These are phyloP conservation scores for Parasarocladium wereldwijsianum DNA, from an alignment of 2,329 filamentous ascomycete species.

Conservation along the genomic window DNA sequence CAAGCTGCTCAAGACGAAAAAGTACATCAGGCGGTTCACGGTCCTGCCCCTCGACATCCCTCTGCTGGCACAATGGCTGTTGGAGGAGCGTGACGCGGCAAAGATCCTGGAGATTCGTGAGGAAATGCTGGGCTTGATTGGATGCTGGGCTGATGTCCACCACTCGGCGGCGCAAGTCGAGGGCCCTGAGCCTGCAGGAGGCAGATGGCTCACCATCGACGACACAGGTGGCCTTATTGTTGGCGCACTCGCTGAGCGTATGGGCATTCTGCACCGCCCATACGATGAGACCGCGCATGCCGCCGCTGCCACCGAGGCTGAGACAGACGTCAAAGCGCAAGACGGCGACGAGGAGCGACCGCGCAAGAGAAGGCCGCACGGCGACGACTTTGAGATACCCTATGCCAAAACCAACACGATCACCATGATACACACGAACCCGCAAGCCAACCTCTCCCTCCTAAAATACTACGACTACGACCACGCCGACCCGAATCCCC, in stretches of 20 bases:
- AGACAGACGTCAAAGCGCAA: slow-evolving; percentile 1
- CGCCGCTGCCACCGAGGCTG: background rate
- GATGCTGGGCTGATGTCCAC: slow-evolving; percentile 84
- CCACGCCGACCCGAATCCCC: slow-evolving; percentile 44
- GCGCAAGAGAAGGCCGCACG: slow-evolving; percentile 4
- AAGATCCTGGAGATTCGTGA: slow-evolving; percentile 78
- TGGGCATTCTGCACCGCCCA: slow-evolving; percentile 58
- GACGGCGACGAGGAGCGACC: slow-evolving; percentile 1
- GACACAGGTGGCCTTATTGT: slow-evolving; percentile 75
- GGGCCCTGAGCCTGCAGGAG: slow-evolving; percentile 16
- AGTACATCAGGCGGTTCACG: slow-evolving; percentile 81
- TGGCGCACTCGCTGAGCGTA: slow-evolving; percentile 73
- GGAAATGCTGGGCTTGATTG: slow-evolving; percentile 67
- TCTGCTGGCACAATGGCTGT: slow-evolving; percentile 58
- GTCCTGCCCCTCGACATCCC: slow-evolving; percentile 71
- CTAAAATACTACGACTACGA: slow-evolving; percentile 87
- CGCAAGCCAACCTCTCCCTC: slow-evolving; percentile 75
- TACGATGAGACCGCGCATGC: slow-evolving; percentile 10
- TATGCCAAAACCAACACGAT: slow-evolving; percentile 60
- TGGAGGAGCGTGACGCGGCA: slow-evolving; percentile 64
- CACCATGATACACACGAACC: slow-evolving; percentile 67
- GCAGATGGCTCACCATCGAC: slow-evolving; percentile 68
- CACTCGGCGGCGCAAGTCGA: slow-evolving; percentile 26
- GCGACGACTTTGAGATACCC: slow-evolving; percentile 42
- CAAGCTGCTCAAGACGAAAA: slow-evolving; percentile 83